Percentiles rank a stretch among this genome's conserved stretches.
These are phyloP conservation scores for Pavlovales sp. DNA, from an alignment of 208 protist genomes.

Conservation along the genomic window DNA sequence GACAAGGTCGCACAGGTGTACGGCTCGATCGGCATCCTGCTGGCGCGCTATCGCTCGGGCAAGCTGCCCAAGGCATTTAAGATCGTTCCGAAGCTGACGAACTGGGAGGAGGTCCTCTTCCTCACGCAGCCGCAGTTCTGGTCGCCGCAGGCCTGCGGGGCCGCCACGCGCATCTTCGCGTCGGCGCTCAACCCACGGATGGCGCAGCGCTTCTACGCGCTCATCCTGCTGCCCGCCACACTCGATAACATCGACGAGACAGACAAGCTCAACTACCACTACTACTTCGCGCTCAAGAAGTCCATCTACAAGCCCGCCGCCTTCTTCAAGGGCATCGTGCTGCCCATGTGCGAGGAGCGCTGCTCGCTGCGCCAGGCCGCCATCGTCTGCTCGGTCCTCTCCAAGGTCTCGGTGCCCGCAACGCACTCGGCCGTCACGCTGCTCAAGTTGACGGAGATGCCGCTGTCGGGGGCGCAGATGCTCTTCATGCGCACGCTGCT, in stretches of 20 bases:
- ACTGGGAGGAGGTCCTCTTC: conserved; percentile 96
- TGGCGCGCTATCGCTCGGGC: conserved; percentile 90
- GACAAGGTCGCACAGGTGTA: conserved; percentile 27
- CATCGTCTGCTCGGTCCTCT: conserved; percentile 51
- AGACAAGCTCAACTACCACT: conserved; percentile 90
- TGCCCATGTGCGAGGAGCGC: conserved; percentile 85
- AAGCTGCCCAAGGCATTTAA: conserved; percentile 99
- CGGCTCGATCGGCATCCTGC: conserved; percentile 77
- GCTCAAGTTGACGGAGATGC: conserved; percentile 51
- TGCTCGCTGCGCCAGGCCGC: not conserved
- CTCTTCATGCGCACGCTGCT: conserved; percentile 55
- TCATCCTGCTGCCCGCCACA: conserved; percentile 93
- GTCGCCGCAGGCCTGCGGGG: conserved; percentile 87
- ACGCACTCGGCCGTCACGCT: conserved; percentile 55
- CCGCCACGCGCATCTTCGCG: conserved; percentile 91
- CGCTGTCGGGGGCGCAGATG: conserved; percentile 40
- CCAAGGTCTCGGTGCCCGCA: conserved; percentile 56
- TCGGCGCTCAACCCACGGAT: conserved; percentile 91
- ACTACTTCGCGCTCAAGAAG: conserved; percentile 96
- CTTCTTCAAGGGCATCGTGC: conserved; percentile 98
- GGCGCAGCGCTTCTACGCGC: conserved; percentile 92
- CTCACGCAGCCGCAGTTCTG: conserved; percentile 88
- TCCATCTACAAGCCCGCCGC: conserved; percentile 94
- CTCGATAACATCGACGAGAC: conserved; percentile 71
- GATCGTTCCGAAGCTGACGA: conserved; percentile 88